Percentiles rank a stretch among this genome's conserved stretches.
Evolutionary conservation across 2,329 filamentous ascomycete genomes (phyloP).

Genomic region (Coleophoma eucalyptorum): DNA sequence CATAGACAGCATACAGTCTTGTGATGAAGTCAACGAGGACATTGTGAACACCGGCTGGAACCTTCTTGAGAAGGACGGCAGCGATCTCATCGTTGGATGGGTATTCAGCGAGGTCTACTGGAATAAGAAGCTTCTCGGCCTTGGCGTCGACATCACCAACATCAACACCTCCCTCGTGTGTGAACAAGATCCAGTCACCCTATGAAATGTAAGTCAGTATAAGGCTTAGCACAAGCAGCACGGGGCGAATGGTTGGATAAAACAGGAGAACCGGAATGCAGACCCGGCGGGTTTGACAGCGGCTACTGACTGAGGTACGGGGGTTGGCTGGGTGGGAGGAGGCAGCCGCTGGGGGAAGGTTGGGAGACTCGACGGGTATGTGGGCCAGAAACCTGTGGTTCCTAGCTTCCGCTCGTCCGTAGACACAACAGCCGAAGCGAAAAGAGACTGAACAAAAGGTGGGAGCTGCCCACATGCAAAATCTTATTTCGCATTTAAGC

Average conservation of each 20-base stretch:
- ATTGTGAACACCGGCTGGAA: constrained; percentile 93
- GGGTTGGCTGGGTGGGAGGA: too few relatives aligned
- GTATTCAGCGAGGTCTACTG: constrained; percentile 90
- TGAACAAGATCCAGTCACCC: constrained; percentile 99
- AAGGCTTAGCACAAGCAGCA: constrained; percentile 4
- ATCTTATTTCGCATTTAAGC: neutral
- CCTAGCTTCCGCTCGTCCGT: constrained; percentile 27
- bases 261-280: neutral
- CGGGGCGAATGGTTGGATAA: neutral
- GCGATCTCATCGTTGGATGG: constrained; percentile 96
- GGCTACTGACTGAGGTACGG: constrained; percentile 14
- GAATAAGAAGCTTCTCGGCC: constrained; percentile 97
- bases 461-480: constrained; percentile 16
- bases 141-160: constrained; percentile 98
- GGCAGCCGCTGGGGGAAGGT: neutral
- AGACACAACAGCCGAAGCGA: constrained; percentile 4
- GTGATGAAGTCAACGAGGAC: constrained; percentile 99
- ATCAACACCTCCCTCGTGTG: constrained; percentile 98
- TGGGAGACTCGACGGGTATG: constrained; percentile 10
- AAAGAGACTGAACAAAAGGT: constrained; percentile 9
- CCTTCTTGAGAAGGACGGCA: constrained; percentile 78
- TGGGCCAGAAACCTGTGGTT: constrained; percentile 15
- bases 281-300: constrained; percentile 6
- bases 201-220: constrained; percentile 33
- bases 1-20: constrained; percentile 96